These are phyloP conservation scores for Saccharomyces cerevisiae DNA, from an alignment of 805 yeast species.

Conservation along the genomic window DNA sequence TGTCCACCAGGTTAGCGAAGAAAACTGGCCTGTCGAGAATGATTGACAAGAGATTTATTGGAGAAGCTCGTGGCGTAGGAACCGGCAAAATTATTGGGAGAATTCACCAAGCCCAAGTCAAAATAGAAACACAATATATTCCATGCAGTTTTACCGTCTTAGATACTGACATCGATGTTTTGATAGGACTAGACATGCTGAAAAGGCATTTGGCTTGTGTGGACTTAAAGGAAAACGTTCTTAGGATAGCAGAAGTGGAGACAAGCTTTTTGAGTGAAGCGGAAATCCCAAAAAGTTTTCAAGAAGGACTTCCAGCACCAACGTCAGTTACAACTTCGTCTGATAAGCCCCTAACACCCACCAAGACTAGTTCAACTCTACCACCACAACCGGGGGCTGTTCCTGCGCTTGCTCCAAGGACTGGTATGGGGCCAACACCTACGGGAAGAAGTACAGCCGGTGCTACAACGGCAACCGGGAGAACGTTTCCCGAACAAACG, in stretches of 20 bases:
- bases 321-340: neutral
- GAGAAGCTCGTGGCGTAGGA: conserved; percentile 90
- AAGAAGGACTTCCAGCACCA: neutral
- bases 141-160: conserved; percentile 66
- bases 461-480: conserved; percentile 6
- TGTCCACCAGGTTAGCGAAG: conserved; percentile 71
- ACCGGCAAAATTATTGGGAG: conserved; percentile 68
- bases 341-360: neutral
- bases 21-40: conserved; percentile 59
- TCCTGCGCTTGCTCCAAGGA: neutral
- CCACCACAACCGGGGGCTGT: neutral
- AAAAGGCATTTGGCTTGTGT: conserved; percentile 78
- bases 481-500: conserved; percentile 29
- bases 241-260: conserved; percentile 65
- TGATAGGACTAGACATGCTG: conserved; percentile 87
- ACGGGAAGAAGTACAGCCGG: conserved; percentile 7
- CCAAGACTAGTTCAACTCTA: neutral
- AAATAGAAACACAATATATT: conserved; percentile 55
- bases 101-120: conserved; percentile 81
- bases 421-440: neutral
- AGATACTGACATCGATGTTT: conserved; percentile 54
- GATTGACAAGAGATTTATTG: conserved; percentile 71
- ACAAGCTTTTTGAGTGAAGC: conserved; percentile 65
- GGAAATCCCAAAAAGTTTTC: conserved; percentile 47
- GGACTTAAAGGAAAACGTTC: conserved; percentile 57